Evolutionary conservation across 768 basidiomycete genomes (phyloP).

Genomic region (Tricholoma furcatifolium): DNA sequence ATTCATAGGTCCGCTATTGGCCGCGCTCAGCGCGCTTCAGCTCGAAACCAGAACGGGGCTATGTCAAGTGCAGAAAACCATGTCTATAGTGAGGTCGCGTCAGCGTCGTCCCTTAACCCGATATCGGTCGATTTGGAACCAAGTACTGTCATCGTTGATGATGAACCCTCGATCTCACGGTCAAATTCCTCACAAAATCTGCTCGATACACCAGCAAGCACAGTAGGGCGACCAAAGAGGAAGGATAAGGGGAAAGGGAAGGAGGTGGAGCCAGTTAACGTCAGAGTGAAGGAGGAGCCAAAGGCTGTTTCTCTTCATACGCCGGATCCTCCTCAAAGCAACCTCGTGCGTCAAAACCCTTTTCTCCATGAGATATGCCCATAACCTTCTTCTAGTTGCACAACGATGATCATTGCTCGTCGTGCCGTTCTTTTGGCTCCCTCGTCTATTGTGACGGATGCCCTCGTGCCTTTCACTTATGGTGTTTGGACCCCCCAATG

Average conservation of each 20-base stretch:
- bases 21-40: slow-evolving; percentile 72
- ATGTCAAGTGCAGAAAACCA: slow-evolving; percentile 35
- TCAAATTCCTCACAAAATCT: slow-evolving; percentile 55
- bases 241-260: slow-evolving; percentile 59
- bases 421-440: slow-evolving; percentile 78
- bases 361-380: not conserved
- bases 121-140: slow-evolving; percentile 49
- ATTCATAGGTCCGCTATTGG: slow-evolving; percentile 51
- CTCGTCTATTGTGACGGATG: slow-evolving; percentile 98
- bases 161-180: slow-evolving; percentile 59
- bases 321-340: slow-evolving; percentile 41
- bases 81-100: slow-evolving; percentile 33
- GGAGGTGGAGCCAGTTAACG: slow-evolving; percentile 37
- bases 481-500: slow-evolving; percentile 96
- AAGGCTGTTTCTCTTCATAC: slow-evolving; percentile 41
- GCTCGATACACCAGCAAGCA: slow-evolving; percentile 28
- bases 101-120: slow-evolving; percentile 39
- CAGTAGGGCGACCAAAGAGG: slow-evolving; percentile 33
- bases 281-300: slow-evolving; percentile 55
- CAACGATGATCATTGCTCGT: slow-evolving; percentile 86
- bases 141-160: slow-evolving; percentile 53
- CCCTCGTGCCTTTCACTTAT: slow-evolving; percentile 92
- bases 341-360: slow-evolving; percentile 34
- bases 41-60: slow-evolving; percentile 58
- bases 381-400: slow-evolving; percentile 33